Conservation (phyloP, 1,139 yeast genomes). For the Candida glucosophila region DNA sequence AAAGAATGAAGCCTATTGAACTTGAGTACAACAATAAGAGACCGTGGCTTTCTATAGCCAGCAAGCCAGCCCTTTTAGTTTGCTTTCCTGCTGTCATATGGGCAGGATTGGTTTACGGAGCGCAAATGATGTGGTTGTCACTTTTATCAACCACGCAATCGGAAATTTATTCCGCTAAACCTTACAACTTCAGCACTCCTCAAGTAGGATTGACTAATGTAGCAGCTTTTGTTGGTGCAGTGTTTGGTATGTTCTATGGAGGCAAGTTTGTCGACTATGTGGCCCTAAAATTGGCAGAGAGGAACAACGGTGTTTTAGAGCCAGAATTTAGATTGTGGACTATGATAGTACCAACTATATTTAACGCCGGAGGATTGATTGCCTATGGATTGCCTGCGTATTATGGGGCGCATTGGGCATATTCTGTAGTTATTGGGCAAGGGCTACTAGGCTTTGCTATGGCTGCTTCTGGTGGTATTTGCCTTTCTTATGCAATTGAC, state of each 20-base stretch:
- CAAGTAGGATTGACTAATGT: constrained; percentile 35
- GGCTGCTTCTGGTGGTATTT: constrained; percentile 48
- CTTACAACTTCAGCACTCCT: constrained; percentile 27
- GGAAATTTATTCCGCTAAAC: constrained; percentile 25
- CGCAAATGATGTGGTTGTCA: constrained; percentile 51
- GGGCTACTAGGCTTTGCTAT: constrained; percentile 49
- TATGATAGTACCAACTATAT: constrained; percentile 28
- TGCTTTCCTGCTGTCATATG: constrained; percentile 52
- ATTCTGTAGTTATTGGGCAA: constrained; percentile 28
- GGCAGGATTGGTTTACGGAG: constrained; percentile 57
- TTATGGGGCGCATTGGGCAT: constrained; percentile 30
- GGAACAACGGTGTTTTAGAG: constrained; percentile 31
- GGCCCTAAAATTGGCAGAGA: constrained; percentile 22
- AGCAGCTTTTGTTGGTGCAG: constrained; percentile 30
- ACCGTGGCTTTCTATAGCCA: constrained; percentile 28
- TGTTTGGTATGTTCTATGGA: constrained; percentile 33
- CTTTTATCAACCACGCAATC: constrained; percentile 38
- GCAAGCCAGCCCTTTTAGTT: constrained; percentile 34
- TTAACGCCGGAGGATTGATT: constrained; percentile 33
- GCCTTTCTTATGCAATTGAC: constrained; percentile 50
- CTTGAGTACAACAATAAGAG: constrained; percentile 31
- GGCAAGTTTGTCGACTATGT: constrained; percentile 37
- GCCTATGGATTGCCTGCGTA: constrained; percentile 28
- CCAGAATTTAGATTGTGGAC: constrained; percentile 35
- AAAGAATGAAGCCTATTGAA: constrained; percentile 27